A percentile compares a stretch with the other conserved stretches of the same genome.
These are phyloP conservation scores for Yarrowia sp. DNA, from an alignment of 805 yeast species.

Conservation along the genomic window DNA sequence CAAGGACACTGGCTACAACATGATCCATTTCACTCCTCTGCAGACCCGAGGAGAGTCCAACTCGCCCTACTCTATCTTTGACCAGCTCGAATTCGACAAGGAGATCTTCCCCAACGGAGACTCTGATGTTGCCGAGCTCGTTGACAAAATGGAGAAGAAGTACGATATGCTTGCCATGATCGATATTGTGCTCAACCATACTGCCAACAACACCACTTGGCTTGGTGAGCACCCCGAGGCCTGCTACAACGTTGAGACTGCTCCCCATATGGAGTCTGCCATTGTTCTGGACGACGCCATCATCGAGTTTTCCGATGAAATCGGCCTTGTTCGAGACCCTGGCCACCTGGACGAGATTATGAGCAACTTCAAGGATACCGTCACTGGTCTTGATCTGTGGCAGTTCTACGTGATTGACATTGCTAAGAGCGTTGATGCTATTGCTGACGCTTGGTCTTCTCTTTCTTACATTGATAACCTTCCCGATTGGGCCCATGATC, in stretches of 20 bases:
- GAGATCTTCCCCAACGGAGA: conserved; percentile 61
- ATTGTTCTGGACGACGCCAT: conserved; percentile 80
- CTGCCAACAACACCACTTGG: conserved; percentile 92
- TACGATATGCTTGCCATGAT: conserved; percentile 78
- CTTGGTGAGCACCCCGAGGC: conserved; percentile 83
- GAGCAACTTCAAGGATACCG: conserved; percentile 71
- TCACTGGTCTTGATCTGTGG: conserved; percentile 78
- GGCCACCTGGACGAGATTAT: conserved; percentile 67
- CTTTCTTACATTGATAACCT: conserved; percentile 42
- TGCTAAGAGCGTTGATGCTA: conserved; percentile 51
- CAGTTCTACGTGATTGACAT: conserved; percentile 82
- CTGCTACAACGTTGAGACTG: conserved; percentile 84
- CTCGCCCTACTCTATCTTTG: conserved; percentile 91
- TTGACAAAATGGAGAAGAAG: conserved; percentile 58
- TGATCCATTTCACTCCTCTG: conserved; percentile 95
- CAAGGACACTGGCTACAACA: conserved; percentile 81
- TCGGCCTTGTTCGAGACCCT: conserved; percentile 63
- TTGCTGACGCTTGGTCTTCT: conserved; percentile 42
- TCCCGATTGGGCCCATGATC: conserved; percentile 46
- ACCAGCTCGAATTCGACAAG: conserved; percentile 82
- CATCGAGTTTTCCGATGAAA: conserved; percentile 65
- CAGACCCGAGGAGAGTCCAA: conserved; percentile 88
- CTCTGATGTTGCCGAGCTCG: conserved; percentile 61
- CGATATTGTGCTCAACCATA: conserved; percentile 93
- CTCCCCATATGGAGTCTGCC: conserved; percentile 87